Evolutionary conservation across 2,329 filamentous ascomycete genomes (phyloP).

Genomic region (Penicillium corylophilum): DNA sequence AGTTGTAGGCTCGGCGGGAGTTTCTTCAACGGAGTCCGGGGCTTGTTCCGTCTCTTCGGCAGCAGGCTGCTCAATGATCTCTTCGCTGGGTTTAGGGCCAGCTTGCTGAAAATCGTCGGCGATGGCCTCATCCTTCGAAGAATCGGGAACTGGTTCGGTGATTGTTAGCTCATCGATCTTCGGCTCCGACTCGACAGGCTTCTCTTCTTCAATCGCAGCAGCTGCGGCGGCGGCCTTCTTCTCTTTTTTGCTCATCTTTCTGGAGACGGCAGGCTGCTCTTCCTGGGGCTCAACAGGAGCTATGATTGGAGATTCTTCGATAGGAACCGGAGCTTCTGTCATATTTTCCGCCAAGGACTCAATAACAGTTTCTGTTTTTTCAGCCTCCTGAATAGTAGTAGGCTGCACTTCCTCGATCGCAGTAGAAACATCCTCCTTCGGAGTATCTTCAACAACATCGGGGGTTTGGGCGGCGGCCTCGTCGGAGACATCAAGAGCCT

Average conservation of each 20-base stretch:
- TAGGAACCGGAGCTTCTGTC: background rate
- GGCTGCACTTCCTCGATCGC: background rate
- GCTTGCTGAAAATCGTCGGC: too few species aligned
- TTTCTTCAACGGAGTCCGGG: background rate
- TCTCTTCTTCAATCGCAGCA: conserved; percentile 7
- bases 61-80: background rate
- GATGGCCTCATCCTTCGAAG: too few species aligned
- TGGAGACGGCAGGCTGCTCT: conserved; percentile 9
- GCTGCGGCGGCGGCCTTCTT: conserved; percentile 18
- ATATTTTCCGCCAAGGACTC: background rate
- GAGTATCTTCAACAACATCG: background rate
- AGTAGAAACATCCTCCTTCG: background rate
- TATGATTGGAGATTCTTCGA: background rate
- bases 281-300: background rate
- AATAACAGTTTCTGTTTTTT: background rate
- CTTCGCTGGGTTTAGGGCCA: background rate
- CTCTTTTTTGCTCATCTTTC: conserved; percentile 30
- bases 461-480: background rate
- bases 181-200: background rate
- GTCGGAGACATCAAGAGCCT: background rate
- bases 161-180: too few species aligned
- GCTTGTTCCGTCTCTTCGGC: background rate
- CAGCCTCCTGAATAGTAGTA: background rate
- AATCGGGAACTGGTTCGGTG: too few species aligned
- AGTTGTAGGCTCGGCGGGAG: background rate